Percentiles rank a stretch among this genome's conserved stretches.
Conservation (phyloP, 257 asterid genomes). For the Linaria vulgaris region DNA sequence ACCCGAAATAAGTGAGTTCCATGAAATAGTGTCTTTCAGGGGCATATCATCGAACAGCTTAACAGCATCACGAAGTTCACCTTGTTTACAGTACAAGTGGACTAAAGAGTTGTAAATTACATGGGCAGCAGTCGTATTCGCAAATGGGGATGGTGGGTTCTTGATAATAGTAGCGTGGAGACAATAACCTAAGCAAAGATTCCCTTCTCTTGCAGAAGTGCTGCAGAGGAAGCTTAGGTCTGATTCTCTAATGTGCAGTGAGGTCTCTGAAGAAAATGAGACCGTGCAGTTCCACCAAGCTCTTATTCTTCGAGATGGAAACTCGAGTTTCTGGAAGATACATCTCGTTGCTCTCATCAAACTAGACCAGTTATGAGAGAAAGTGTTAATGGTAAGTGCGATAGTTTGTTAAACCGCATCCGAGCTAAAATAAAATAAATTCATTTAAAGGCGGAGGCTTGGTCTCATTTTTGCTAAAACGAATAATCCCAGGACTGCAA, state of each 20-base stretch:
- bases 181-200: slow-evolving; percentile 61
- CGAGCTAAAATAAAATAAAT: too few species aligned
- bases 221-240: slow-evolving; percentile 45
- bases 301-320: slow-evolving; percentile 8
- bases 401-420: too few species aligned
- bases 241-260: slow-evolving; percentile 29
- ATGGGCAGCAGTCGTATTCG: slow-evolving; percentile 1
- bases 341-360: slow-evolving; percentile 49
- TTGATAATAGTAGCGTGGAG: slow-evolving; percentile 68
- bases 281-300: slow-evolving; percentile 24
- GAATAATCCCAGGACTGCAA: too few species aligned
- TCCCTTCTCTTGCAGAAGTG: slow-evolving; percentile 50
- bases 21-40: slow-evolving; percentile 61
- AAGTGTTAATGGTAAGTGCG: too few species aligned
- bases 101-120: slow-evolving; percentile 61
- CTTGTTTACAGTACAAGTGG: slow-evolving; percentile 46
- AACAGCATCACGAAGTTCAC: slow-evolving; percentile 42
- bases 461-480: too few species aligned
- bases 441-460: too few species aligned
- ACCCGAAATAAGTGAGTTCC: slow-evolving; percentile 88
- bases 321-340: slow-evolving; percentile 29
- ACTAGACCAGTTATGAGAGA: neutral
- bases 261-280: slow-evolving; percentile 27
- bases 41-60: slow-evolving; percentile 80
- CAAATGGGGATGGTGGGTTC: slow-evolving; percentile 35